phyloP scores from a whole-genome alignment of 805 yeast genomes.

The Kuraishia borneana region DNA sequence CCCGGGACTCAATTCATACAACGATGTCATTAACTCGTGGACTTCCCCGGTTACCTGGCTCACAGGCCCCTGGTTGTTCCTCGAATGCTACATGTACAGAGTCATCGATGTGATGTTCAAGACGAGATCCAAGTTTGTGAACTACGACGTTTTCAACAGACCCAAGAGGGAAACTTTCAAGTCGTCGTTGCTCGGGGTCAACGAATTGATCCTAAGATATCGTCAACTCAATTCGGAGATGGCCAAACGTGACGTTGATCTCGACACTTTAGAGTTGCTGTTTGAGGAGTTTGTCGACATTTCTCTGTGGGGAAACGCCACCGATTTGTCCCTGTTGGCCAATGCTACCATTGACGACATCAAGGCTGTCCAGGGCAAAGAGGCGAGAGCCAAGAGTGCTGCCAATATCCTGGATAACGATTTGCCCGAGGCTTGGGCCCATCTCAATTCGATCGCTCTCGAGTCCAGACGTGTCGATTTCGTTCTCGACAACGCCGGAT shows the following conservation, averaged over 20 bases:
- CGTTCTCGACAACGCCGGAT: conserved; percentile 89
- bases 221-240: conserved; percentile 25
- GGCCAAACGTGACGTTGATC: conserved; percentile 12
- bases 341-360: conserved; percentile 86
- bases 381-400: conserved; percentile 72
- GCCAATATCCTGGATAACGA: conserved; percentile 73
- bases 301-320: conserved; percentile 97
- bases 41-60: conserved; percentile 46
- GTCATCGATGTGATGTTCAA: conserved; percentile 36
- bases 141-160: conserved; percentile 63
- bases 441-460: conserved; percentile 18
- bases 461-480: conserved; percentile 53
- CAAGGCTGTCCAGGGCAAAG: conserved; percentile 83
- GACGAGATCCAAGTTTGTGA: conserved; percentile 28
- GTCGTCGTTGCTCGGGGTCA: conserved; percentile 67
- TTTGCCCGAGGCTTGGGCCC: conserved; percentile 54
- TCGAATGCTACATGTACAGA: conserved; percentile 81
- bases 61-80: conserved; percentile 81
- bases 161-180: conserved; percentile 67
- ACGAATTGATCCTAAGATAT: conserved; percentile 66
- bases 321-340: conserved; percentile 83
- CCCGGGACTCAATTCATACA: conserved; percentile 45
- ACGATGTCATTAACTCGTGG: conserved; percentile 21
- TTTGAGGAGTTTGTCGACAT: conserved; percentile 81
- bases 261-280: conserved; percentile 37